Evolutionary conservation across 306 rosid species (phyloP).

Genomic region (Dalbergia oliveri): DNA sequence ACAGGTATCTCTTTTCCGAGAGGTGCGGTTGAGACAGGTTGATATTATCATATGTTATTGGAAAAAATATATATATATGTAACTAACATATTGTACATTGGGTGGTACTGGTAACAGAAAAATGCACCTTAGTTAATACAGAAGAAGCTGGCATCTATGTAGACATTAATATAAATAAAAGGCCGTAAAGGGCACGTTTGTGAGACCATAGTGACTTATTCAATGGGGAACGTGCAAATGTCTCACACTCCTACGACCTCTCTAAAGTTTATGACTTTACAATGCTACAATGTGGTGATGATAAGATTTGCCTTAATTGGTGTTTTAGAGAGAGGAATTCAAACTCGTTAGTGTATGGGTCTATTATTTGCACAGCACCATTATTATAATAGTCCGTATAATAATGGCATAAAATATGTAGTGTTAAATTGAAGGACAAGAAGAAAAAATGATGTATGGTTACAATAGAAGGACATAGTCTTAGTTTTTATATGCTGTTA

Average conservation of each 20-base stretch:
- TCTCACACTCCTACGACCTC: neutral
- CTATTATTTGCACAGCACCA: neutral
- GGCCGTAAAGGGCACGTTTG: neutral
- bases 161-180: neutral
- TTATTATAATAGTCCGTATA: too few relatives aligned
- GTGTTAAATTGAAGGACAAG: too few relatives aligned
- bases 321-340: neutral
- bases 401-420: too few relatives aligned
- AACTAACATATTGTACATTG: neutral
- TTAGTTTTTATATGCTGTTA: too few relatives aligned
- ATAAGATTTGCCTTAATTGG: neutral
- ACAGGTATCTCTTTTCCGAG: slow-evolving; percentile 10
- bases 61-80: too few relatives aligned
- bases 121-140: neutral
- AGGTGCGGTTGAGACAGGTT: neutral
- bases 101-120: neutral
- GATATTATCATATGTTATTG: neutral
- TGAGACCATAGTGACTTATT: too few relatives aligned
- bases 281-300: neutral
- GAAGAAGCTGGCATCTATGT: neutral
- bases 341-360: neutral
- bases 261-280: neutral
- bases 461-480: too few relatives aligned
- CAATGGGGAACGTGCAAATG: neutral
- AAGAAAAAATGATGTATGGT: too few relatives aligned